A percentile compares a stretch with the other conserved stretches of the same genome.
Conservation (phyloP, 1,284 basidiomycete genomes). For the Rhizoctonia solani region DNA sequence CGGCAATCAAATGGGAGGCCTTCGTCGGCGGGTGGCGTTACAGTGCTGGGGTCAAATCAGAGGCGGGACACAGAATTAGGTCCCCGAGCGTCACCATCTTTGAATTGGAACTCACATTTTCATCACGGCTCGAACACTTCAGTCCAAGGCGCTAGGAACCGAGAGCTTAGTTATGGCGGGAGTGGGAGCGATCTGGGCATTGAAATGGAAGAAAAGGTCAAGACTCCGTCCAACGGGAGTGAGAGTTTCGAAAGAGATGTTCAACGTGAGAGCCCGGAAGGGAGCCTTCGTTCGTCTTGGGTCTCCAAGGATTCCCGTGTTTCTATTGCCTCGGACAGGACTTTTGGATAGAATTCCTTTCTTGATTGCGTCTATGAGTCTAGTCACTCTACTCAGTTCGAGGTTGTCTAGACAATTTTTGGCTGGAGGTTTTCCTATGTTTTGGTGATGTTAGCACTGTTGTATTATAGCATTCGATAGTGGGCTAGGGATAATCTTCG, state of each 20-base stretch:
- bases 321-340: constrained; percentile 19
- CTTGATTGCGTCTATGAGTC: not conserved
- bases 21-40: not conserved
- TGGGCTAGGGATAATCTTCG: too few species aligned
- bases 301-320: not conserved
- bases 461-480: too few species aligned
- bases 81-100: not conserved
- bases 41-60: not conserved
- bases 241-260: not conserved
- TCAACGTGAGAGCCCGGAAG: constrained; percentile 1
- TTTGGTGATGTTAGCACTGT: not conserved
- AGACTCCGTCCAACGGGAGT: constrained; percentile 12
- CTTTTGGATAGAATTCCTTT: constrained; percentile 15
- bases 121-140: not conserved
- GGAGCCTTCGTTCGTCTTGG: constrained; percentile 8
- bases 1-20: constrained; percentile 19
- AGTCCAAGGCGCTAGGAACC: too few species aligned
- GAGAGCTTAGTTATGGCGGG: too few species aligned
- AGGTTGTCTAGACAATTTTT: not conserved
- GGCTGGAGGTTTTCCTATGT: not conserved
- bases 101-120: constrained; percentile 20
- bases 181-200: not conserved
- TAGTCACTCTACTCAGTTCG: not conserved
- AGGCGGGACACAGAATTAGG: too few species aligned
- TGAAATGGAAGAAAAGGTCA: constrained; percentile 20